Percentiles rank a stretch among this genome's conserved stretches.
Conservation (phyloP, 2,329 filamentous ascomycete species). For the Exophiala dermatitidis region DNA sequence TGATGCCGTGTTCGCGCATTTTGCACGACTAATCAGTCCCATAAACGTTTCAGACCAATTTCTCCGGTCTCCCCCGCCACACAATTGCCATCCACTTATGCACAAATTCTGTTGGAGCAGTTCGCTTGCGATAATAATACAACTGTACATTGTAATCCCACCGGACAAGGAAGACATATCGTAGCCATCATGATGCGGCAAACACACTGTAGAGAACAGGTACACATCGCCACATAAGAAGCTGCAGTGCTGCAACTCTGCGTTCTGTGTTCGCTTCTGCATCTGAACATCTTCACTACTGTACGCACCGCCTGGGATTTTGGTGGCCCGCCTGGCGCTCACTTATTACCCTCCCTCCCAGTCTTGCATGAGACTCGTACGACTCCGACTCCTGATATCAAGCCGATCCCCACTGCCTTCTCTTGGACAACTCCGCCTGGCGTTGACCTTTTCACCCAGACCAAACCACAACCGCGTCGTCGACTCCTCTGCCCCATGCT, state of each 20-base stretch:
- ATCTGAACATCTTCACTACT: background rate
- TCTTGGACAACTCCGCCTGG: background rate
- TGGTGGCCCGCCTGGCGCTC: background rate
- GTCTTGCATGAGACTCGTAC: background rate
- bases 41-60: background rate
- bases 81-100: background rate
- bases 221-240: background rate
- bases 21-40: background rate
- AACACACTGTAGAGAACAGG: too few species aligned
- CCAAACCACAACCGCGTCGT: background rate
- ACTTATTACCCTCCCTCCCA: too few species aligned
- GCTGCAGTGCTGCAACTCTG: background rate
- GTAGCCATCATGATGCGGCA: too few species aligned
- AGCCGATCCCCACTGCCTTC: background rate
- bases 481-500: background rate
- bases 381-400: background rate
- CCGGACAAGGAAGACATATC: too few species aligned
- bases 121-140: background rate
- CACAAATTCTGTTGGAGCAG: constrained; percentile 1
- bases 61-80: constrained; percentile 15
- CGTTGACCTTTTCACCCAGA: background rate
- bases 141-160: too few species aligned
- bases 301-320: background rate
- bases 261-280: background rate
- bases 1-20: background rate